A percentile compares a stretch with the other conserved stretches of the same genome.
Evolutionary conservation across 345 rosid genomes (phyloP).

Genomic region (Rhodamnia rubescens): DNA sequence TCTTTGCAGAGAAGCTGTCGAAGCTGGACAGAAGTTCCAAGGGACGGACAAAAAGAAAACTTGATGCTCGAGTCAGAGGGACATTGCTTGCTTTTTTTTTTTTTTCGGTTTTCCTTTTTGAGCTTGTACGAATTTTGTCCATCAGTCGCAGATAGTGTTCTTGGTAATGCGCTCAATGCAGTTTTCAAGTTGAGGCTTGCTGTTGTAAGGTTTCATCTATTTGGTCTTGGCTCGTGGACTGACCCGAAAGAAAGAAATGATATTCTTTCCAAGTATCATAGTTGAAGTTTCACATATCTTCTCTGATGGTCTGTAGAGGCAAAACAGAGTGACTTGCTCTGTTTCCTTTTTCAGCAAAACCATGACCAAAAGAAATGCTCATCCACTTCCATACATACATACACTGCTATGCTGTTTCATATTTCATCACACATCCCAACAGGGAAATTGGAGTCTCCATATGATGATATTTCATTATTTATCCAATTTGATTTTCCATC

Average conservation of each 20-base stretch:
- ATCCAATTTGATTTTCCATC: not conserved
- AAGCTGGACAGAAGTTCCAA: conserved; percentile 16
- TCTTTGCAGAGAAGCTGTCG: too few relatives aligned
- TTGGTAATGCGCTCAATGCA: not conserved
- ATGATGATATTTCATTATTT: not conserved
- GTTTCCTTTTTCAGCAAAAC: not conserved
- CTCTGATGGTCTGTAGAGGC: not conserved
- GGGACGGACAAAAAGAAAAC: too few relatives aligned
- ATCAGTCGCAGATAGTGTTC: too few relatives aligned
- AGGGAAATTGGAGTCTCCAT: not conserved
- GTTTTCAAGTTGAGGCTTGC: not conserved
- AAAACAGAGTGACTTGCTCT: not conserved
- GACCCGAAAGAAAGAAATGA: not conserved
- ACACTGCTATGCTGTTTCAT: not conserved
- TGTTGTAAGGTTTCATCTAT: not conserved
- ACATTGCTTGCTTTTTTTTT: too few relatives aligned
- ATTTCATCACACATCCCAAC: not conserved
- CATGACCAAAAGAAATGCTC: not conserved
- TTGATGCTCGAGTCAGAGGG: too few relatives aligned
- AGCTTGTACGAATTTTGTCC: too few relatives aligned
- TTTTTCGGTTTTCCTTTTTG: too few relatives aligned
- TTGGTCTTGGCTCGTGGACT: not conserved
- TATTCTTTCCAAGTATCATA: not conserved
- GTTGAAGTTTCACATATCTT: not conserved
- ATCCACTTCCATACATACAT: not conserved